Percentiles rank a stretch among this genome's conserved stretches.
phyloP scores from a whole-genome alignment of 345 rosid genomes.

The Arabidopsis arenosa region DNA sequence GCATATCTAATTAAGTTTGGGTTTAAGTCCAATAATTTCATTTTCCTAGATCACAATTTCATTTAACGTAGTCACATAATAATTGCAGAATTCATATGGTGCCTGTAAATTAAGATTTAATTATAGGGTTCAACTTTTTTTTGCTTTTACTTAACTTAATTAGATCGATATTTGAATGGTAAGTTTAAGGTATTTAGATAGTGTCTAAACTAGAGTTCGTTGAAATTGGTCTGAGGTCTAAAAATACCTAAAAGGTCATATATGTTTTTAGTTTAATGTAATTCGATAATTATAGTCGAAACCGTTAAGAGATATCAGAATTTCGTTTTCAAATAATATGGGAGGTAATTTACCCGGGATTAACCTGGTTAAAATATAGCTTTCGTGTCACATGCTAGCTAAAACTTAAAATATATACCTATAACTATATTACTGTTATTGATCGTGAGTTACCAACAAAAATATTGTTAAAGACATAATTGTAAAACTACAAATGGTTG shows the following conservation, averaged over 20 bases:
- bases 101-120: neutral
- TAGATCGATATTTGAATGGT: neutral
- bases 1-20: neutral
- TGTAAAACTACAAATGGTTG: slow-evolving; percentile 15
- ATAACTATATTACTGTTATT: slow-evolving; percentile 20
- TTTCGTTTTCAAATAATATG: slow-evolving; percentile 26
- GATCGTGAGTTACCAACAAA: slow-evolving; percentile 43
- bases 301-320: slow-evolving; percentile 14
- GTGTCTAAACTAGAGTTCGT: slow-evolving; percentile 22
- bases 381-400: slow-evolving; percentile 21
- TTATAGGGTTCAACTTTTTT: neutral
- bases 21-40: slow-evolving; percentile 2
- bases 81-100: neutral
- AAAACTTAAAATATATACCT: neutral
- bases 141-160: neutral
- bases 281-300: neutral
- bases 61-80: slow-evolving; percentile 2
- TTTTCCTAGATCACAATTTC: neutral
- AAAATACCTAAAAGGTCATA: slow-evolving; percentile 2
- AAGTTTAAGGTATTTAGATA: neutral
- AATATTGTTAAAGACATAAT: slow-evolving; percentile 35
- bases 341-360: slow-evolving; percentile 10
- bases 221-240: neutral
- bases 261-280: neutral
- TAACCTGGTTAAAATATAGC: slow-evolving; percentile 20